Conservation (phyloP, 257 asterid species). For the Solanum paucissectum region DNA sequence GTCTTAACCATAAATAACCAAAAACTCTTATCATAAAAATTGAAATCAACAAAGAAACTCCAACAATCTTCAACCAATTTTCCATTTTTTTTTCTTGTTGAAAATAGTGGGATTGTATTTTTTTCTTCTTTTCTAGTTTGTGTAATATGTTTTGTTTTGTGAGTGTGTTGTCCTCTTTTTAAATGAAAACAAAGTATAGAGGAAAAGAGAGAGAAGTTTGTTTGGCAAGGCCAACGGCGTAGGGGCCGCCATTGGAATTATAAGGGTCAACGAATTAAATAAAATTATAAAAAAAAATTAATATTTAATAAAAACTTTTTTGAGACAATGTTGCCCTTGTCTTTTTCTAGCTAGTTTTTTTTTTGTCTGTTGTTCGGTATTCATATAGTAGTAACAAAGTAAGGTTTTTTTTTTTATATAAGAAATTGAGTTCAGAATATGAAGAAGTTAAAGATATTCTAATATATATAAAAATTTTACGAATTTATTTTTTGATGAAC, state of each 20-base stretch:
- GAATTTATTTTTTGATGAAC: not conserved
- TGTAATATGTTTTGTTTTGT: not conserved
- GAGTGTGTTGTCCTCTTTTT: constrained; percentile 25
- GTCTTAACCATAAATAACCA: constrained; percentile 30
- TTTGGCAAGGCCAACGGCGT: constrained; percentile 51
- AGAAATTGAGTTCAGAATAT: too few relatives aligned
- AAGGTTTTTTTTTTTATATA: too few relatives aligned
- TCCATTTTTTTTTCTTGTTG: not conserved
- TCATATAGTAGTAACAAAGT: not conserved
- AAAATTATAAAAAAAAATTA: not conserved
- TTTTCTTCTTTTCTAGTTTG: not conserved
- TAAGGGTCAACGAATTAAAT: constrained; percentile 44
- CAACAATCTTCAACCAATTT: constrained; percentile 1
- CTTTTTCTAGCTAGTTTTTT: constrained; percentile 7
- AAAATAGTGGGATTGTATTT: not conserved
- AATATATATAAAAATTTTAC: too few relatives aligned
- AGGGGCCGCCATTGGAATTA: constrained; percentile 52
- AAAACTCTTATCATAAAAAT: constrained; percentile 9
- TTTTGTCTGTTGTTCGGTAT: not conserved
- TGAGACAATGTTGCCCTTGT: constrained; percentile 37
- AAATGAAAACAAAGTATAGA: constrained; percentile 30
- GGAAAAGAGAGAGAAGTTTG: constrained; percentile 13
- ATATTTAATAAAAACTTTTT: not conserved
- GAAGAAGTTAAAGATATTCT: too few relatives aligned
- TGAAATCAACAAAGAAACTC: not conserved